Evolutionary conservation across 768 basidiomycete species (phyloP).

Genomic region (Aureoboletus auriporus): DNA sequence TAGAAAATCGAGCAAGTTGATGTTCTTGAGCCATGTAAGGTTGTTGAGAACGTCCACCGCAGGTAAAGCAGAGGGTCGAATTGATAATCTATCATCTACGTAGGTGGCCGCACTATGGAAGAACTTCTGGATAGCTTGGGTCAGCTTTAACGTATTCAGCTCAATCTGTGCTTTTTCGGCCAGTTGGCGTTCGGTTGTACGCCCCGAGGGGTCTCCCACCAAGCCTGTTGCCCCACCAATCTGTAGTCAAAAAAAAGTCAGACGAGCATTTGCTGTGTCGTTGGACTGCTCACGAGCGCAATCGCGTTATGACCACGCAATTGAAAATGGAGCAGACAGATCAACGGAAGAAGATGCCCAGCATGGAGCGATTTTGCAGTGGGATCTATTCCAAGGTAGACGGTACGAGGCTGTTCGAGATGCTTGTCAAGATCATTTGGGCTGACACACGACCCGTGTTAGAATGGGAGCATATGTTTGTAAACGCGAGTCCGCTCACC

Average conservation of each 20-base stretch:
- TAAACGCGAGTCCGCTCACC: slow-evolving; percentile 20
- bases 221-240: slow-evolving; percentile 94
- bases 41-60: slow-evolving; percentile 55
- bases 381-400: slow-evolving; percentile 92
- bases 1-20: slow-evolving; percentile 82
- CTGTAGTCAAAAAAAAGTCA: slow-evolving; percentile 38
- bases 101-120: slow-evolving; percentile 65
- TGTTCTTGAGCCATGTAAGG: slow-evolving; percentile 70
- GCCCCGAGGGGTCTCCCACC: slow-evolving; percentile 96
- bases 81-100: slow-evolving; percentile 37
- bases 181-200: slow-evolving; percentile 72
- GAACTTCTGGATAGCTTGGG: slow-evolving; percentile 63
- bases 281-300: slow-evolving; percentile 61
- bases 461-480: neutral
- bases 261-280: neutral
- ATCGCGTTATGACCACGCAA: slow-evolving; percentile 79
- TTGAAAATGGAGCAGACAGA: slow-evolving; percentile 86
- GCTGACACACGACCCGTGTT: slow-evolving; percentile 24
- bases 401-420: slow-evolving; percentile 41
- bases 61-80: slow-evolving; percentile 5
- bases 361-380: slow-evolving; percentile 88
- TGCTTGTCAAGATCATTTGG: slow-evolving; percentile 38
- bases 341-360: slow-evolving; percentile 87
- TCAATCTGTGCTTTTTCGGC: slow-evolving; percentile 58
- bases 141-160: slow-evolving; percentile 62